Base-by-base conservation (phyloP, 2,329 filamentous ascomycete genomes). In the Pseudopyrenochaeta lycopersici region DNA sequence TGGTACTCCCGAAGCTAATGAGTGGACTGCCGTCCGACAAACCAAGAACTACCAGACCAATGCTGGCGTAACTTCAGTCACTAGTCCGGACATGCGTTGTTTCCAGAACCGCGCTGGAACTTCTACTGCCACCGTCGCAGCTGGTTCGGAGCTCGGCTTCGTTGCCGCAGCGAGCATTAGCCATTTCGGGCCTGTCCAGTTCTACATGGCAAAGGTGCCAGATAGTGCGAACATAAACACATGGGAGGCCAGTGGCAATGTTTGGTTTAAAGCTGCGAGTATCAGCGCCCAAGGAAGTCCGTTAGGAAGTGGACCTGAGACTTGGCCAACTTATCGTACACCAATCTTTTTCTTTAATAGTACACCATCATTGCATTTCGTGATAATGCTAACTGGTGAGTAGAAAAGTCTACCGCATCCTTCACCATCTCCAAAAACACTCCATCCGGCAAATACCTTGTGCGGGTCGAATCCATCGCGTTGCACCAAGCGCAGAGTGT, bases 101-200 rank as follows among this genome's bases (percentile, higher is more conserved):
- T 84, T 81, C 67, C 78, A 83, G 63, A 76, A 73, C 44, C 49
- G 49, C 17, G 73, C 77, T 38, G 78, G 77, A 2, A 75, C 75
- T 0, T 67, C 73, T 43, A 80, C 76, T 1, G 76, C 77, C 54
- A 77, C 71, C 38, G 75, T 81, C 6, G 76, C 77, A 9, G 81
- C 81, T 14, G 80, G 81, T 17, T 72, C 73, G 10, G 77, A 74
- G 0, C 65, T 84, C 1, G 73, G 73, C n/a, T 81, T 81, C 71
- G 77, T 77, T 14, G 76, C 78, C 12, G 75, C 76, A 36, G 58
- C 79, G 1, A 71, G 73, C 27, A 73, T 83, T 1, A 78, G 76
- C 23, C 84, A 87, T 69, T 78, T 82, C 53, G 83, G 84, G 1
- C 83, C 83, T 14, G 81, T 81, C 2, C 72, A 84, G 58, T 82